Base-by-base conservation (phyloP, 2,329 filamentous ascomycete genomes). In the Tolypocladium ophioglossoides region DNA sequence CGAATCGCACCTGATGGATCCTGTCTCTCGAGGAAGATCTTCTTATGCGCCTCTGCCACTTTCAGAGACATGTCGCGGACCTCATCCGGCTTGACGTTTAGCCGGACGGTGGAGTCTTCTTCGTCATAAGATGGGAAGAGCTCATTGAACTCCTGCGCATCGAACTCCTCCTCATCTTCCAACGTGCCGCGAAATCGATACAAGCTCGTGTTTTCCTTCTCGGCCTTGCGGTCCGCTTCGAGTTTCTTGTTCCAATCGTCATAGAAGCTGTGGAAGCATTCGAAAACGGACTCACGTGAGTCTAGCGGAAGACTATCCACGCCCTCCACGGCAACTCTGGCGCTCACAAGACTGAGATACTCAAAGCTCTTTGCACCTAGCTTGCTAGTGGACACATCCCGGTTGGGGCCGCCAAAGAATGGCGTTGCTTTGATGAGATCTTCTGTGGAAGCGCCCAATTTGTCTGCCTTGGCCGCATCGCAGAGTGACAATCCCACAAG, bases 121-220 rank as follows among this genome's bases (percentile, higher is more conserved):
- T 78, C 77, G 1, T 79, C 77, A 16, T 88, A 95, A 6, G 80
- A 82, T 1, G 92, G 92, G 72, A 97, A 97, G 8, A 97, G 74
- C 58, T 87, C 80, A 22, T 85, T 78, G 59, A 96, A 85, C 58
- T 94, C 88, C 54, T 86, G 80, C 58, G 86, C 80, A 52, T 90
- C 83, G 11, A 81, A 75, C 61, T 87, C 85, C 54, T 95, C 87
- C 59, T 89, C 83, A 50, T 91, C 85, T 57, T 91, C 87, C 40
- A 82, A 73, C 40, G 84, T 85, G 35, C 91, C 92, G 58, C 84
- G 83, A 72, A 94, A 96, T 22, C 84, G 85, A 69, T 95, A 99
- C 40, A 95, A 70, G 58, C 87, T 91, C 6, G 81, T 83, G 57
- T 86, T 88, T 32, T 82, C 79, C 20, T 87, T 85, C 60, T 87